Evolutionary conservation across 2,329 filamentous ascomycete genomes (phyloP), one percentile per base, ranked within the genome.

Genomic region (Tolypocladium tundrense): DNA sequence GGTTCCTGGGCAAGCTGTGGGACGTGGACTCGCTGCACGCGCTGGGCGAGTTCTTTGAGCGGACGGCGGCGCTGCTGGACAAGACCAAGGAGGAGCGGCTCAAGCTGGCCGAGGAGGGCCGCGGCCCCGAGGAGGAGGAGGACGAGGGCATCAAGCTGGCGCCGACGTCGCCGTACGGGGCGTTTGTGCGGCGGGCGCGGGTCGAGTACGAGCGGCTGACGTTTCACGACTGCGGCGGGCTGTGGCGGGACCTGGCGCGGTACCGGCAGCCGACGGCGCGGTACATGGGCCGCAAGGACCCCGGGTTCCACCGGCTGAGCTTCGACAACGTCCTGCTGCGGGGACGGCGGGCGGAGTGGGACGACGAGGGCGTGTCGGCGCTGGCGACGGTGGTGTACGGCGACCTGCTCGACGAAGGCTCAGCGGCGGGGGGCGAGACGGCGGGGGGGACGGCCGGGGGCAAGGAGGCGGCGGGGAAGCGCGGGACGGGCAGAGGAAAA

Each of bases 1-100:
- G 88, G 2, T 90, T 97, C 58, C 79, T 97, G 14, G 82, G 84
- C 57, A 87, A 86, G 61, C 76, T 97, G 31, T 97, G 94, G 93
- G 79, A 81, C 19, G 84, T 97, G 63, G 85, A 92, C 67, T 93
- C 88, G 24, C 81, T 95, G 13, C 84, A 97, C 72, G 83, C 86
- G 0, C 74, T 97, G n/a, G 85, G 92, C 66, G 77, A 78, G 2
- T 93, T 96, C 70, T 90, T 96, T 67, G 79, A 81, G 37, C 75
- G 75, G 27, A 77, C 88, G 19, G 72, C 76, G 5, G 71, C 73
- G 31, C 73, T 90, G 39, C 72, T 94, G 54, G 78, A 77, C 57
- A 87, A 83, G 67, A 80, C 82, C 19, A 83, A 81, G 62, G 83
- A 86, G 39, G 82, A 88, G 61, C 73, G 80, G 57, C 79, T 82